Evolutionary conservation across 441 rosid genomes (phyloP), one percentile per base, ranked within the genome.

Genomic region (Arabidopsis lyrata): DNA sequence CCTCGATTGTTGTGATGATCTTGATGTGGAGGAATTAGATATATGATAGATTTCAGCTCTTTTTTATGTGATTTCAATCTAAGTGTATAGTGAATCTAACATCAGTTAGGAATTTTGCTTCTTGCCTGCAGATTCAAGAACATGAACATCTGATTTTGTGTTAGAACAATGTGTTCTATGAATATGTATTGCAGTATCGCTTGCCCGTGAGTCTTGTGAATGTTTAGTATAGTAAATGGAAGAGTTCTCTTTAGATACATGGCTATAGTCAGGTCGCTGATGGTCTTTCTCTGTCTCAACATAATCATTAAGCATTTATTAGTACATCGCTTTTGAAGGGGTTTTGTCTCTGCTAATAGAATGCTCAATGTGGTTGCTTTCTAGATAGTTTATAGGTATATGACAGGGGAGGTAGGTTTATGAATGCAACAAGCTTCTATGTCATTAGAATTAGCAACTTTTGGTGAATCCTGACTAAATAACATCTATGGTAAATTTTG

Each of bases 301-400:
- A 24, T 52, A 5, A 5, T 12, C 56, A 52, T 24, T 52, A 22
- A 14, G 12, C 57, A 24, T 52, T 24, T 24, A 52, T 11, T 7
- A 12, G 20, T 55, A 4, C 16, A 0, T 2, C 14, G 36, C 18
- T 54, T 29, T 54, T 11, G 3, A 24, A 53, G 35, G 15, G 16
- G 32, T 53, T 13, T 18, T 42, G 53, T 20, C 20, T 14, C n/a
- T 63, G 38, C 35, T 34, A 34, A 34, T 8, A 5, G 13, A 8
- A 4, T 18, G 32, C 3, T 58, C 16, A 36, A 16, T 48, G 10
- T 48, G 27, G 31, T 14, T 53, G 35, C 15, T n/a, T 65, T 44
- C 16, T 5, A 49, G 61, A 53, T 50, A 49, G 34, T 66, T 32
- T 66, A 34, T 54, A 34, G 18, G 36, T 57, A 44, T 9, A 6